Percentiles rank a stretch among this genome's conserved stretches.
These are phyloP conservation scores for Heterobasidion parviporum DNA, from an alignment of 1,284 basidiomycete species.

Conservation along the genomic window DNA sequence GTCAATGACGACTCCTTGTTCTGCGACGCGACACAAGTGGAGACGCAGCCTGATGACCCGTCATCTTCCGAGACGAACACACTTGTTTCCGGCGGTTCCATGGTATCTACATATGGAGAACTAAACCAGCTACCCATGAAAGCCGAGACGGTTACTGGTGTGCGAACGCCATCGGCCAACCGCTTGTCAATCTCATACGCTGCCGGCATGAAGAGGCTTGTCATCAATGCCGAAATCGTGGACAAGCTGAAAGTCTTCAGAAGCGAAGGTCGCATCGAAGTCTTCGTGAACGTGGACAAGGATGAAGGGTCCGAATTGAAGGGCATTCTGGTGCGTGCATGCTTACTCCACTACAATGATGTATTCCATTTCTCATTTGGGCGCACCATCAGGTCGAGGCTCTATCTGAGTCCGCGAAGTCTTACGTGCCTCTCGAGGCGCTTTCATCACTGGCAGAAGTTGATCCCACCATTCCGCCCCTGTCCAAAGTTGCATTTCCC, in stretches of 20 bases:
- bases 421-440: conserved; percentile 54
- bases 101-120: conserved; percentile 10
- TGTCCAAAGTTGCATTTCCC: conserved; percentile 45
- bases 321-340: conserved; percentile 60
- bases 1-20: conserved; percentile 3
- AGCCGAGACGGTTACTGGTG: conserved; percentile 14
- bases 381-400: conserved; percentile 55
- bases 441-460: conserved; percentile 32
- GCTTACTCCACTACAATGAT: conserved; percentile 4
- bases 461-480: conserved; percentile 62
- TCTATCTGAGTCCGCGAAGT: conserved; percentile 61
- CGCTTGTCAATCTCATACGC: conserved; percentile 94
- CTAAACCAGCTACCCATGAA: conserved; percentile 9
- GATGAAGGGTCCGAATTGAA: conserved; percentile 51
- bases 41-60: conserved; percentile 9
- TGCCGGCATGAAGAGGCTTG: conserved; percentile 76
- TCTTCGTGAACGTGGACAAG: conserved; percentile 54
- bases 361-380: conserved; percentile 5
- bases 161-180: conserved; percentile 57
- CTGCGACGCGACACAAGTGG: conserved; percentile 7
- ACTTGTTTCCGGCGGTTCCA: conserved; percentile 7
- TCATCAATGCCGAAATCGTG: conserved; percentile 85
- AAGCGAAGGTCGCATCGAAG: conserved; percentile 80
- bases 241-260: conserved; percentile 77
- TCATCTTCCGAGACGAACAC: conserved; percentile 9